A percentile compares a stretch with the other conserved stretches of the same genome.
Evolutionary conservation across 495 filamentous ascomycete species (phyloP).

Genomic region (Aspergillus avenaceus): DNA sequence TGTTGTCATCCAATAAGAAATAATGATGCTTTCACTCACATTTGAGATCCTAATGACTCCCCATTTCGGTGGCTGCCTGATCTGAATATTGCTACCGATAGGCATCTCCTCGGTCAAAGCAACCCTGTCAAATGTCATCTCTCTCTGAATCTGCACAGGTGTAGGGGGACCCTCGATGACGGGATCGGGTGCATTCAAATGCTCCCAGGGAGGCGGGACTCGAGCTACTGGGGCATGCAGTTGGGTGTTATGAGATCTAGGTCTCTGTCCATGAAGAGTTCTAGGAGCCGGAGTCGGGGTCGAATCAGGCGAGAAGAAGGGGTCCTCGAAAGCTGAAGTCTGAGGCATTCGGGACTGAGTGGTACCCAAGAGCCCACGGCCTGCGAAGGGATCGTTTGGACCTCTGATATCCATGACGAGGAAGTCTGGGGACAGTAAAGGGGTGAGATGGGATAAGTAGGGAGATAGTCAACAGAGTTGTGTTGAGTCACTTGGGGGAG

Average conservation of each 20-base stretch:
- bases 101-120: conserved; percentile 20
- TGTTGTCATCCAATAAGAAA: too few relatives aligned
- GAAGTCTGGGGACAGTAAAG: background rate
- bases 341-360: background rate
- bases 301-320: background rate
- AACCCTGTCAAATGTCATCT: conserved; percentile 6
- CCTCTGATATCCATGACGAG: background rate
- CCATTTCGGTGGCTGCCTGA: conserved; percentile 16
- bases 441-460: background rate
- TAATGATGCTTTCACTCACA: conserved; percentile 29
- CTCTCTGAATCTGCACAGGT: background rate
- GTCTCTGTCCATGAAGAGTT: background rate
- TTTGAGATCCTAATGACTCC: conserved; percentile 48
- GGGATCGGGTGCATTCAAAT: background rate
- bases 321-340: background rate
- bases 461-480: background rate
- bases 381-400: background rate
- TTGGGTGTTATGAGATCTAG: background rate
- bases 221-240: background rate
- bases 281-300: background rate
- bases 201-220: background rate
- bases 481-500: background rate
- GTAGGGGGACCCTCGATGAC: background rate
- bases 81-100: conserved; percentile 18
- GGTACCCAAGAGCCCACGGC: background rate